These are phyloP conservation scores for Aureobasidium sp. DNA, from an alignment of 2,329 filamentous ascomycete genomes.

Conservation along the genomic window DNA sequence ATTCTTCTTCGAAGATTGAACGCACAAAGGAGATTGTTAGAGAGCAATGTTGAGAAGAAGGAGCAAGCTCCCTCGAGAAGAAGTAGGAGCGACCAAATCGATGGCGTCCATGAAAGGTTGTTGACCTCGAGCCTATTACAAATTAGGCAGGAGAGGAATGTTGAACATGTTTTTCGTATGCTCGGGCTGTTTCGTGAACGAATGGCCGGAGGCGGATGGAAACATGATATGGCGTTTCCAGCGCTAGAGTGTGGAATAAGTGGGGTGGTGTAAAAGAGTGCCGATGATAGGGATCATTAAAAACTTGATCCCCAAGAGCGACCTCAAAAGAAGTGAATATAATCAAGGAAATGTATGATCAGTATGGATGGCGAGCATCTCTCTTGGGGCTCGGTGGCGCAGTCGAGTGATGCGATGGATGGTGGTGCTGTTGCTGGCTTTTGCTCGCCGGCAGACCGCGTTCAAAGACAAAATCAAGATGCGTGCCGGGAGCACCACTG, in stretches of 20 bases:
- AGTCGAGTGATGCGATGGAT: slow-evolving; percentile 6
- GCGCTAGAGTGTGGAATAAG: not conserved
- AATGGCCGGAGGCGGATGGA: slow-evolving; percentile 1
- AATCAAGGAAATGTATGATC: not conserved
- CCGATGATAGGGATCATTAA: not conserved
- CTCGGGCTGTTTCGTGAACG: slow-evolving; percentile 10
- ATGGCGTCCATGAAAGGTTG: not conserved
- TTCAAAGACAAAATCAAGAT: slow-evolving; percentile 14
- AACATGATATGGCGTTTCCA: slow-evolving; percentile 6
- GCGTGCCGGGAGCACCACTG: slow-evolving; percentile 17
- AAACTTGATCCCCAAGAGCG: not conserved
- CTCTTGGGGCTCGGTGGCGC: slow-evolving; percentile 11
- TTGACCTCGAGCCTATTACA: slow-evolving; percentile 14
- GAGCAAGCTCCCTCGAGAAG: slow-evolving; percentile 5
- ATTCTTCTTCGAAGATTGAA: slow-evolving; percentile 7
- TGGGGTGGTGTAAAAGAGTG: not conserved
- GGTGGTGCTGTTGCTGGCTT: slow-evolving; percentile 2
- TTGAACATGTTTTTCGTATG: slow-evolving; percentile 1
- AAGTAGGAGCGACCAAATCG: not conserved
- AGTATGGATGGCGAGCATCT: slow-evolving; percentile 6
- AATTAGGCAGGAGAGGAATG: slow-evolving; percentile 8
- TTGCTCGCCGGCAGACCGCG: not conserved
- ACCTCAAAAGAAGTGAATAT: not conserved
- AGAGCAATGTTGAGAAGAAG: not conserved
- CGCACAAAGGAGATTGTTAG: slow-evolving; percentile 8